Base-by-base conservation (phyloP, 192 early-diverging fungal species). In the Linderina pennispora region DNA sequence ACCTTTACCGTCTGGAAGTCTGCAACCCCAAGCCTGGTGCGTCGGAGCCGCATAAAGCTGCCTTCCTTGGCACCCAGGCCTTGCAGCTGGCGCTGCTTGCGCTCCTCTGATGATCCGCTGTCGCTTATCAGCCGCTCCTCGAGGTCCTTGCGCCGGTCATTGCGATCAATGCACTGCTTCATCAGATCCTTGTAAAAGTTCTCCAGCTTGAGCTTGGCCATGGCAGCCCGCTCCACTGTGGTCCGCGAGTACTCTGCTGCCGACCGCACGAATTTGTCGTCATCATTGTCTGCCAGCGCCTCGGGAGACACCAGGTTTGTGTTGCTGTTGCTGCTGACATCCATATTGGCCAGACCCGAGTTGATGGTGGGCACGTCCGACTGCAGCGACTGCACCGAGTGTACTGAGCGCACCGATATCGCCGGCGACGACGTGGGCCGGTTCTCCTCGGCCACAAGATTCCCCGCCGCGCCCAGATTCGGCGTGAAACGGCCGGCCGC, bases 1-100 rank as follows among this genome's bases (percentile, higher is more conserved):
- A 99, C 95, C 69, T 93, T 90, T 52, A 99, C 80, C 14, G 97
- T 99, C 21, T 76, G 59, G 66, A 98, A 99, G 71, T 98, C 96
- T 31, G 83, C 81, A 4, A 94, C 79, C 16, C 90, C 87, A 34
- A 99, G 61, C 48, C 87, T 82, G 25, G 89, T 90, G 33, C 97
- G 78, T 24, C 94, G 78, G 32, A 99, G 72, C 39, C 97, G 80
- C 60, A 98, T 74, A 62, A 92, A 99, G 47, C 93, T 87, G 22
- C 90, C 89, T 57, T 99, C 97, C 51, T 92, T 94, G 41, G 84
- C 65, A 3, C 90, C 90, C 8, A 91, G 67, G 16, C 77, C 77
- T 22, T 59, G 60, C 57, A 96, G 55, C 66, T 94, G 91, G 39
- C 92, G 76, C 28, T 83, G 77, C 64, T 90, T 93, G 55, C 88